A percentile compares a stretch with the other conserved stretches of the same genome.
These are phyloP conservation scores for Dictyostelium purpureum DNA, from an alignment of 78 protist genomes.

Conservation along the genomic window DNA sequence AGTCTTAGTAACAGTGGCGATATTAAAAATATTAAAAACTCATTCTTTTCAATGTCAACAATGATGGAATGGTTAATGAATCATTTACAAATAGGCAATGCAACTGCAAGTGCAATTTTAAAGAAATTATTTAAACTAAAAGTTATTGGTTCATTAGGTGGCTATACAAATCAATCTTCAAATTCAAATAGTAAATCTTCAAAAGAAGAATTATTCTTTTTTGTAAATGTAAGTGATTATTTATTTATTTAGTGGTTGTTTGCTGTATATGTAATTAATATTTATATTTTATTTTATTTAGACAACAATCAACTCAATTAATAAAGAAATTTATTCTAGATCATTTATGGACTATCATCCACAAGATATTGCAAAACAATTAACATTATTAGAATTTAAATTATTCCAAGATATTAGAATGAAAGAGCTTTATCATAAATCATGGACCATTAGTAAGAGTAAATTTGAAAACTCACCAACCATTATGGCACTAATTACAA, in stretches of 20 bases:
- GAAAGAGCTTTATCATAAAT: conserved; percentile 47
- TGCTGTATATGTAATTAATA: background rate
- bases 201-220: conserved; percentile 29
- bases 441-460: conserved; percentile 48
- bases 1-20: background rate
- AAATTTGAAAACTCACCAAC: conserved; percentile 42
- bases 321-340: conserved; percentile 29
- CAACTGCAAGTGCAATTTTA: conserved; percentile 16
- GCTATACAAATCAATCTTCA: background rate
- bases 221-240: conserved; percentile 27
- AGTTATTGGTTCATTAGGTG: conserved; percentile 6
- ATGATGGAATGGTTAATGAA: conserved; percentile 44
- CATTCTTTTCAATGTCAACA: background rate
- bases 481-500: conserved; percentile 45
- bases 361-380: conserved; percentile 63
- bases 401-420: conserved; percentile 19
- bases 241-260: too few relatives aligned
- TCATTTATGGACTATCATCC: conserved; percentile 62
- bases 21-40: background rate
- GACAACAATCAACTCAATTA: background rate
- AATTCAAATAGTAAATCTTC: conserved; percentile 9
- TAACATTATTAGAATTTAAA: conserved; percentile 39
- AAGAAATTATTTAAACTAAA: conserved; percentile 13
- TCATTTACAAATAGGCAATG: conserved; percentile 9
- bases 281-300: background rate